phyloP scores from a whole-genome alignment of 2,329 filamentous ascomycete genomes.

The Beauveria pseudobassiana region DNA sequence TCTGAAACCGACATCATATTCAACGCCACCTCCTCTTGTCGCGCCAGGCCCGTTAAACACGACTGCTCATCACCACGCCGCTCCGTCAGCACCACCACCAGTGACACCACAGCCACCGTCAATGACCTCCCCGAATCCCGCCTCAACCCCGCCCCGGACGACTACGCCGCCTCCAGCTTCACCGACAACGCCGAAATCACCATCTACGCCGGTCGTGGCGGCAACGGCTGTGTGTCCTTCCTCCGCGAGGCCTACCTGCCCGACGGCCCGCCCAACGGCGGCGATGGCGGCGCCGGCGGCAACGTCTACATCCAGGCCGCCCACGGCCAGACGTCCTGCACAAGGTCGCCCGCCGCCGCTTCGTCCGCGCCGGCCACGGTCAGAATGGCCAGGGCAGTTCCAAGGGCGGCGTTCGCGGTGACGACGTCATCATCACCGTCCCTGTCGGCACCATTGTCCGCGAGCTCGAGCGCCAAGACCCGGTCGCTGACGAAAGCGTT shows the following conservation, averaged over 20 bases:
- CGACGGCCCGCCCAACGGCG: constrained; percentile 87
- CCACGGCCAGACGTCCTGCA: constrained; percentile 86
- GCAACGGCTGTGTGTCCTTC: constrained; percentile 91
- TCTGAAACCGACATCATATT: not conserved
- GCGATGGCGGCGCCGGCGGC: constrained; percentile 86
- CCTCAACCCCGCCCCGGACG: constrained; percentile 74
- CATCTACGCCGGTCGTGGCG: constrained; percentile 71
- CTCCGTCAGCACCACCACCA: not conserved
- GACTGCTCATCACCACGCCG: not conserved
- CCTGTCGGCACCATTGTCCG: constrained; percentile 87
- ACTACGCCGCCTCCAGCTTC: constrained; percentile 78
- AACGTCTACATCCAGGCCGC: constrained; percentile 93
- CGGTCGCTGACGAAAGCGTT: constrained; percentile 57
- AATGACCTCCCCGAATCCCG: constrained; percentile 43
- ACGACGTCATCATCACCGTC: constrained; percentile 82
- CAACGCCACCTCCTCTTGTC: not conserved
- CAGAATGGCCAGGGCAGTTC: constrained; percentile 70
- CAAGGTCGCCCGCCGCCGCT: constrained; percentile 73
- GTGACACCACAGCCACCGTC: constrained; percentile 17
- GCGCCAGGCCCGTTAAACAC: not conserved
- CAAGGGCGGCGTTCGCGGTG: constrained; percentile 68
- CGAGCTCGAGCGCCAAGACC: constrained; percentile 73
- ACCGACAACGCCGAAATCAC: constrained; percentile 77
- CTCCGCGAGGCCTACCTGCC: constrained; percentile 82
- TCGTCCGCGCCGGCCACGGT: constrained; percentile 68